Percentiles rank a stretch among this genome's conserved stretches.
Evolutionary conservation across 2,329 filamentous ascomycete genomes (phyloP).

Genomic region (Stachybotrys elegans): DNA sequence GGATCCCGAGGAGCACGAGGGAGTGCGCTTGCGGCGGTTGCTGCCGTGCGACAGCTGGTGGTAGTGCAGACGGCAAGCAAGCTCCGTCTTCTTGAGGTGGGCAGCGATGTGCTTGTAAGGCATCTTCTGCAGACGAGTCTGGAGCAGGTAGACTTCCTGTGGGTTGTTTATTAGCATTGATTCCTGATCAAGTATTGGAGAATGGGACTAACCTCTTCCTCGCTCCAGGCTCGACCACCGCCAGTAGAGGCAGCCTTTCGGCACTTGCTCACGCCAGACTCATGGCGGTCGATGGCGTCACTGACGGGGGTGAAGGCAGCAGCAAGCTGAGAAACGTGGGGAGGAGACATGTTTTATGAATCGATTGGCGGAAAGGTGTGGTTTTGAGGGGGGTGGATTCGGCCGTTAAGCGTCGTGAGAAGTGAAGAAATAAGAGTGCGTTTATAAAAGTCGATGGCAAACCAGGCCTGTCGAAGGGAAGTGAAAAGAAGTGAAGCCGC

Average conservation of each 20-base stretch:
- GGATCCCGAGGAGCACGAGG: slow-evolving; percentile 62
- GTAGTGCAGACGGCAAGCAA: slow-evolving; percentile 82
- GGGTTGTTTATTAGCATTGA: slow-evolving; percentile 11
- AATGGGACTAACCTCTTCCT: slow-evolving; percentile 64
- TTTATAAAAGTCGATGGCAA: slow-evolving; percentile 13
- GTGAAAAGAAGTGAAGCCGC: slow-evolving; percentile 19
- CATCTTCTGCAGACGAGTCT: slow-evolving; percentile 82
- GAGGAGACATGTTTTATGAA: slow-evolving; percentile 46
- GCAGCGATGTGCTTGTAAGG: slow-evolving; percentile 86
- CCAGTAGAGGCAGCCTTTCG: slow-evolving; percentile 66
- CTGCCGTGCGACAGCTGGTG: slow-evolving; percentile 80
- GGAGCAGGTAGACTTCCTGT: slow-evolving; percentile 77
- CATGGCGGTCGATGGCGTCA: slow-evolving; percentile 52
- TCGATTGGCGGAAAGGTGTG: too few species aligned
- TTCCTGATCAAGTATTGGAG: not conserved
- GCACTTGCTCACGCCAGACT: slow-evolving; percentile 58
- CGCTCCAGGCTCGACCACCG: slow-evolving; percentile 77
- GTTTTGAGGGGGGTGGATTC: too few species aligned
- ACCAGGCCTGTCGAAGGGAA: slow-evolving; percentile 15
- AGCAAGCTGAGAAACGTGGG: slow-evolving; percentile 39
- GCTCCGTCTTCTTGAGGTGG: slow-evolving; percentile 80
- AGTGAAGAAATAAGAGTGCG: too few species aligned
- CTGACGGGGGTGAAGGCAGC: slow-evolving; percentile 45
- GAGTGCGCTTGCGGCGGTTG: slow-evolving; percentile 72
- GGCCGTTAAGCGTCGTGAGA: too few species aligned